Evolutionary conservation across 352 stramenopile species (phyloP).

Genomic region (Plasmopara muralis): DNA sequence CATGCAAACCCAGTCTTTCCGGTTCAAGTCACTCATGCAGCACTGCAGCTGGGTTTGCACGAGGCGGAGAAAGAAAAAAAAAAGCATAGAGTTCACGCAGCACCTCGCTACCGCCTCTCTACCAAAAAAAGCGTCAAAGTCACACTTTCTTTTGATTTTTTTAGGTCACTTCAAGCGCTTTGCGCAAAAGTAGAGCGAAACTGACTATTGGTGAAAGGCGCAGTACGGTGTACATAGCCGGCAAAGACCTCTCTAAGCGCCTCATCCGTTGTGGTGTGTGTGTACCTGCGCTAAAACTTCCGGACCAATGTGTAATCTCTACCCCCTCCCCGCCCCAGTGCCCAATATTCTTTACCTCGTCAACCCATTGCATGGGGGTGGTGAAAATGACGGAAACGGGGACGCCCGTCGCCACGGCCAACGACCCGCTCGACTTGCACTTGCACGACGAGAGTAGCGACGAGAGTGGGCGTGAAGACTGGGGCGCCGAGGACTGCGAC

Average conservation of each 20-base stretch:
- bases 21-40: conserved; percentile 1
- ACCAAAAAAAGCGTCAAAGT: too few species aligned
- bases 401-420: background rate
- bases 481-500: conserved; percentile 45
- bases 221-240: conserved; percentile 1
- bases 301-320: conserved; percentile 8
- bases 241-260: conserved; percentile 6
- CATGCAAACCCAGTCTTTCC: background rate
- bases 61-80: background rate
- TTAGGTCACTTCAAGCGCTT: too few species aligned
- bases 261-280: background rate
- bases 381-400: conserved; percentile 12
- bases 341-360: conserved; percentile 5
- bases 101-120: too few species aligned
- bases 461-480: conserved; percentile 30
- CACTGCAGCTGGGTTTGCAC: background rate
- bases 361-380: conserved; percentile 8
- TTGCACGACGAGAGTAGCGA: conserved; percentile 21
- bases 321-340: background rate
- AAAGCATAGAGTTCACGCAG: background rate
- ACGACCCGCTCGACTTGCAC: background rate
- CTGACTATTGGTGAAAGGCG: conserved; percentile 16
- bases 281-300: background rate
- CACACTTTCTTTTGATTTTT: too few species aligned
- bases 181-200: background rate